Evolutionary conservation across 2,329 filamentous ascomycete genomes (phyloP).

Genomic region (Plectosphaerella plurivora): DNA sequence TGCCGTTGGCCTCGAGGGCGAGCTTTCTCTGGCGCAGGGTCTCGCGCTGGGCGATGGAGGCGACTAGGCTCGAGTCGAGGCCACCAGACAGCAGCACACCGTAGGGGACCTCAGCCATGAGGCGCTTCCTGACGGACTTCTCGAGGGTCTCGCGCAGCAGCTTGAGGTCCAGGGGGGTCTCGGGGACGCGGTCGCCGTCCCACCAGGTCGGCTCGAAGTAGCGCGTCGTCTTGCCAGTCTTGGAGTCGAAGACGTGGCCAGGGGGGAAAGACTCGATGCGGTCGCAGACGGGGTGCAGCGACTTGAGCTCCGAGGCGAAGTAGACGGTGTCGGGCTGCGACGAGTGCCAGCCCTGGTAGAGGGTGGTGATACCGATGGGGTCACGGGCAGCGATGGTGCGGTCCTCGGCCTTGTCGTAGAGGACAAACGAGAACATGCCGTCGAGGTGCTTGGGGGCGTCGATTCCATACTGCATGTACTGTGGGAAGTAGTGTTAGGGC

Average conservation of each 20-base stretch:
- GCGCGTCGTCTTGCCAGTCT: constrained; percentile 75
- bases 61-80: constrained; percentile 91
- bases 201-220: constrained; percentile 95
- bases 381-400: constrained; percentile 91
- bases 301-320: constrained; percentile 97
- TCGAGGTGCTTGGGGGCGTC: constrained; percentile 92
- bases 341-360: constrained; percentile 92
- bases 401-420: constrained; percentile 94
- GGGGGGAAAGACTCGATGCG: constrained; percentile 92
- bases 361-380: constrained; percentile 93
- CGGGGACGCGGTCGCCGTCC: constrained; percentile 74
- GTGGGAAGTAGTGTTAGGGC: not conserved
- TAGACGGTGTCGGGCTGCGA: constrained; percentile 79
- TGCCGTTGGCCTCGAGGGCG: constrained; percentile 44
- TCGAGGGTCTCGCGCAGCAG: constrained; percentile 77
- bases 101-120: constrained; percentile 99
- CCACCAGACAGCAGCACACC: constrained; percentile 93
- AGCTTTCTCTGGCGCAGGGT: constrained; percentile 71
- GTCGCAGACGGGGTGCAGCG: constrained; percentile 87
- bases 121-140: constrained; percentile 86
- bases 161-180: constrained; percentile 78
- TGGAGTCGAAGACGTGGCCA: constrained; percentile 93
- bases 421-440: constrained; percentile 99
- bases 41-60: constrained; percentile 92
- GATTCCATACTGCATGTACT: constrained; percentile 90